These are phyloP conservation scores for Pelargonium australe DNA, from an alignment of 441 rosid genomes.

Conservation along the genomic window DNA sequence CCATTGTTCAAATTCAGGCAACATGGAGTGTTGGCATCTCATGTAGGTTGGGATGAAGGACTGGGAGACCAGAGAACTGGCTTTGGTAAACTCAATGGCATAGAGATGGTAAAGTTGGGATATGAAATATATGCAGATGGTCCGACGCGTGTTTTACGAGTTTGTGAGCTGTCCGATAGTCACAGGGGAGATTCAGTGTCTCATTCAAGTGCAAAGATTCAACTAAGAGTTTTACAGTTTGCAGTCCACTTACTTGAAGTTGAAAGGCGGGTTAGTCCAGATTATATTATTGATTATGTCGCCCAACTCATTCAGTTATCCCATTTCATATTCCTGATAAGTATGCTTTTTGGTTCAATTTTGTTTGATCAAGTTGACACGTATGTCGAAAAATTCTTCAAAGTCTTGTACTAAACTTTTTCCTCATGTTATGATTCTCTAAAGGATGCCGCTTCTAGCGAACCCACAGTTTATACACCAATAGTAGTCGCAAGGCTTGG, in stretches of 20 bases:
- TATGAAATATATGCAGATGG: conserved; percentile 97
- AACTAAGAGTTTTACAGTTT: conserved; percentile 58
- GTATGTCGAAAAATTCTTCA: conserved; percentile 8
- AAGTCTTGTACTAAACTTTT: conserved; percentile 16
- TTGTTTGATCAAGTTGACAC: conserved; percentile 3
- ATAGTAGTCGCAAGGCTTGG: conserved; percentile 59
- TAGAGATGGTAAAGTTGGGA: conserved; percentile 56
- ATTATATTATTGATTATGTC: conserved; percentile 5
- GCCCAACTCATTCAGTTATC: neutral
- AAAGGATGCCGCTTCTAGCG: conserved; percentile 52
- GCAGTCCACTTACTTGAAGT: conserved; percentile 69
- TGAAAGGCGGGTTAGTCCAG: conserved; percentile 58
- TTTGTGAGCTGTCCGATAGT: conserved; percentile 62
- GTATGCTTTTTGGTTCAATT: conserved; percentile 12
- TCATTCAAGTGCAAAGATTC: conserved; percentile 55
- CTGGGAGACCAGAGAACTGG: conserved; percentile 36
- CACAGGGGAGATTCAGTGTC: conserved; percentile 37
- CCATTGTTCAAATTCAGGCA: conserved; percentile 61
- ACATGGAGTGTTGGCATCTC: conserved; percentile 51
- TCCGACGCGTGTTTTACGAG: conserved; percentile 70
- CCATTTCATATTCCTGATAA: conserved; percentile 5
- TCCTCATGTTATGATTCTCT: conserved; percentile 26
- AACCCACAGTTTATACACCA: conserved; percentile 42
- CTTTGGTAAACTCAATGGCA: conserved; percentile 35
- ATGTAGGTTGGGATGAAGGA: conserved; percentile 37